These are phyloP conservation scores for Ustilago sp. DNA, from an alignment of 1,284 basidiomycete species.

Conservation along the genomic window DNA sequence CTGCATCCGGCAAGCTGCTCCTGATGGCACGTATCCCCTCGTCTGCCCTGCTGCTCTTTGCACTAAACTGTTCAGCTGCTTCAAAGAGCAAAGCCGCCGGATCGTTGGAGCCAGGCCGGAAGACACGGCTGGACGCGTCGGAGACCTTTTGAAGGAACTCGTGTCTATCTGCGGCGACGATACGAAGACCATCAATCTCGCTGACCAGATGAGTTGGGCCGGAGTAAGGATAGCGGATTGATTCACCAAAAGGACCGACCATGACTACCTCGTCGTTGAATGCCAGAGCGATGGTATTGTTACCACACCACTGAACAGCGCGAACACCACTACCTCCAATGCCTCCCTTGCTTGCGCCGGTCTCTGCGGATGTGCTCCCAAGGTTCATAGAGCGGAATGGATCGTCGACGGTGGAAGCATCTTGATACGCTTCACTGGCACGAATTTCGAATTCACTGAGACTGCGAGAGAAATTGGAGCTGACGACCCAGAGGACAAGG, in stretches of 20 bases:
- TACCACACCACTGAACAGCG: conserved; percentile 89
- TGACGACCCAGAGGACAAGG: conserved; percentile 89
- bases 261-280: conserved; percentile 85
- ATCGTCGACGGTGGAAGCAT: conserved; percentile 34
- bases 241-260: conserved; percentile 91
- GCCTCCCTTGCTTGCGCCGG: conserved; percentile 31
- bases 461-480: conserved; percentile 87
- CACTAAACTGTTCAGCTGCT: conserved; percentile 86
- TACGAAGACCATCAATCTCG: conserved; percentile 87
- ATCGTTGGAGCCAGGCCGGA: conserved; percentile 90
- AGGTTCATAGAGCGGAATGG: conserved; percentile 26
- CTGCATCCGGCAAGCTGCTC: conserved; percentile 80
- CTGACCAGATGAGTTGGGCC: conserved; percentile 82
- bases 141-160: conserved; percentile 90
- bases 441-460: conserved; percentile 80
- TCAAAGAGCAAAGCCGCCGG: conserved; percentile 92
- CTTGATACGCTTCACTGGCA: conserved; percentile 50
- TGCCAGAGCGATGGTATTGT: conserved; percentile 89
- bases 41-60: conserved; percentile 87
- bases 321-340: conserved; percentile 58
- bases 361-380: neutral
- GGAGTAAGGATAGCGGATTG: conserved; percentile 84
- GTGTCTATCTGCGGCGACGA: conserved; percentile 82
- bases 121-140: conserved; percentile 69
- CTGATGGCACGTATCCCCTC: conserved; percentile 90